A percentile compares a stretch with the other conserved stretches of the same genome.
These are phyloP conservation scores for Mortierella polycephala DNA, from an alignment of 371 early-diverging fungal species.

Conservation along the genomic window DNA sequence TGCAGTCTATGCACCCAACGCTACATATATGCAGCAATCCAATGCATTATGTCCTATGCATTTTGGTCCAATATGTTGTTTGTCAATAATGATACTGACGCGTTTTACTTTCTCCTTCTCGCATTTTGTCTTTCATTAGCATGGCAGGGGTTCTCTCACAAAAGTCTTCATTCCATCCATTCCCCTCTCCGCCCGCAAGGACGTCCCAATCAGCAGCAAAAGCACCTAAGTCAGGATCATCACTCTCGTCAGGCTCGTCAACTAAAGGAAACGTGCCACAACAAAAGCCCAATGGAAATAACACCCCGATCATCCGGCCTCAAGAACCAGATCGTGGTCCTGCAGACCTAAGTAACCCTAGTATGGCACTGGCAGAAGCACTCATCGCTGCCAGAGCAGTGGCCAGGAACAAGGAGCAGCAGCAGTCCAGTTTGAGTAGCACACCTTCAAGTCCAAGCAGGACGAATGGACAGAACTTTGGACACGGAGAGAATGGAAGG, in stretches of 20 bases:
- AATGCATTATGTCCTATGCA: too few relatives aligned
- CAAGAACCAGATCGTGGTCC: constrained; percentile 48
- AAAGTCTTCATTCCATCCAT: constrained; percentile 36
- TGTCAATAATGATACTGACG: too few relatives aligned
- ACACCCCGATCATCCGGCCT: constrained; percentile 17
- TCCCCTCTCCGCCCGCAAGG: constrained; percentile 39
- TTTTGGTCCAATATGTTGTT: too few relatives aligned
- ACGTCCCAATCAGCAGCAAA: constrained; percentile 11
- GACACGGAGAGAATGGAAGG: constrained; percentile 1
- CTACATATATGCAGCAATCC: too few relatives aligned
- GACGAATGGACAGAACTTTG: constrained; percentile 4
- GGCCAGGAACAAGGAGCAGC: constrained; percentile 19
- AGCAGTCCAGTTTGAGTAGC: constrained; percentile 2
- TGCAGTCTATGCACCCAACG: too few relatives aligned
- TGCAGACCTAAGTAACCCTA: constrained; percentile 52
- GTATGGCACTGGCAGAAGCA: constrained; percentile 46
- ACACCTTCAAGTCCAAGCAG: constrained; percentile 1
- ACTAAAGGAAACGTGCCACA: constrained; percentile 2
- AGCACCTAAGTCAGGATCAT: background rate
- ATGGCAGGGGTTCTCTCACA: constrained; percentile 6
- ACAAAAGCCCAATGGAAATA: background rate
- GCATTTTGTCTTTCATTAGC: background rate
- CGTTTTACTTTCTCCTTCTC: background rate
- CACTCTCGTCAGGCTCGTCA: constrained; percentile 4
- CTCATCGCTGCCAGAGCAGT: constrained; percentile 46